These are phyloP conservation scores for Cladorrhinum sp. DNA, from an alignment of 2,329 filamentous ascomycete species.

Conservation along the genomic window DNA sequence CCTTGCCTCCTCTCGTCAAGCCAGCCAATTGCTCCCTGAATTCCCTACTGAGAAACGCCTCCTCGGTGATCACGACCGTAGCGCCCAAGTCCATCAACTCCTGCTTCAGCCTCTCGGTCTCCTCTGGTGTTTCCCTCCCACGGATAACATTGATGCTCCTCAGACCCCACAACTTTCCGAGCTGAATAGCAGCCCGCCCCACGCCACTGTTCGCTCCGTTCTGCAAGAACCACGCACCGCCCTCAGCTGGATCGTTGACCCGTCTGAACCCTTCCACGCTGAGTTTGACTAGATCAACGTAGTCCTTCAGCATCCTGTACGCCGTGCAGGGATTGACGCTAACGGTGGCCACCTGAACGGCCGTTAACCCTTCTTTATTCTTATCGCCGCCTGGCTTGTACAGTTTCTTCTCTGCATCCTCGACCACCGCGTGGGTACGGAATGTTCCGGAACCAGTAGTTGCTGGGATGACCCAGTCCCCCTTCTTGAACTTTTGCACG, in stretches of 20 bases:
- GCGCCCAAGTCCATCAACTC: slow-evolving; percentile 56
- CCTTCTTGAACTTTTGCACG: slow-evolving; percentile 57
- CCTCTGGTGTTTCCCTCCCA: slow-evolving; percentile 61
- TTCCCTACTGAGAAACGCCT: slow-evolving; percentile 53
- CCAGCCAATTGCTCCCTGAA: slow-evolving; percentile 61
- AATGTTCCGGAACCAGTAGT: slow-evolving; percentile 85
- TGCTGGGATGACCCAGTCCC: slow-evolving; percentile 93
- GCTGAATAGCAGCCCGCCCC: slow-evolving; percentile 84
- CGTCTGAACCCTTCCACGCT: slow-evolving; percentile 45
- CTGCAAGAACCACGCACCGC: slow-evolving; percentile 94
- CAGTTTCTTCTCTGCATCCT: slow-evolving; percentile 51
- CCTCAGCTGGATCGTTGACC: slow-evolving; percentile 61
- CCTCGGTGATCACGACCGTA: slow-evolving; percentile 55
- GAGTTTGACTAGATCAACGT: slow-evolving; percentile 51
- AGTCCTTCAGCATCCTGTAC: slow-evolving; percentile 88
- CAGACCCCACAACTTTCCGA: slow-evolving; percentile 81
- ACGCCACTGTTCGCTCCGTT: slow-evolving; percentile 96
- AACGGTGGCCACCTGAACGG: slow-evolving; percentile 81
- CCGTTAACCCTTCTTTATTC: slow-evolving; percentile 66
- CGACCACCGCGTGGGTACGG: slow-evolving; percentile 82
- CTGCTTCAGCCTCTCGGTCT: slow-evolving; percentile 57
- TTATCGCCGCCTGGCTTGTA: slow-evolving; percentile 53
- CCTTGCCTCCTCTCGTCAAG: slow-evolving; percentile 68
- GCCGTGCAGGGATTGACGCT: slow-evolving; percentile 92
- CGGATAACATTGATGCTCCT: slow-evolving; percentile 88